These are phyloP conservation scores for Botrytis fabae DNA, from an alignment of 2,329 filamentous ascomycete species.

Conservation along the genomic window DNA sequence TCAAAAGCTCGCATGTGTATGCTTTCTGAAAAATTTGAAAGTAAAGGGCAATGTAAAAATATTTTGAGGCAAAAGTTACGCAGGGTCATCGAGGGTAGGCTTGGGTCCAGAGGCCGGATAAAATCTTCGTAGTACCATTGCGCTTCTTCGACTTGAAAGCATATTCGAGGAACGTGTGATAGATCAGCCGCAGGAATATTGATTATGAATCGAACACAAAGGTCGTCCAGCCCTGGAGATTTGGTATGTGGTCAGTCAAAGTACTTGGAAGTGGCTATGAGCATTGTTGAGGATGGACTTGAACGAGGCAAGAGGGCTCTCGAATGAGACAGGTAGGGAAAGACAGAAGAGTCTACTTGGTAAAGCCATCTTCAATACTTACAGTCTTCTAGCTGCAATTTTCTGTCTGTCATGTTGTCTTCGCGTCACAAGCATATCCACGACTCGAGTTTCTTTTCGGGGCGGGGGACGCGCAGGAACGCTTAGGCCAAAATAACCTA, in stretches of 20 bases:
- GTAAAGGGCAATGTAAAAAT: conserved; percentile 89
- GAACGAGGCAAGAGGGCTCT: conserved; percentile 6
- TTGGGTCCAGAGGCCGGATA: conserved; percentile 83
- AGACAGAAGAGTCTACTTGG: not conserved
- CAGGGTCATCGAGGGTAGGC: conserved; percentile 80
- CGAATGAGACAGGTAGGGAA: not conserved
- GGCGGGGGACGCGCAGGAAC: conserved; percentile 27
- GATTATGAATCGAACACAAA: conserved; percentile 97
- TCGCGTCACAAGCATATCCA: conserved; percentile 62
- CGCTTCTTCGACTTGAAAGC: conserved; percentile 97
- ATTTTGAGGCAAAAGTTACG: conserved; percentile 85
- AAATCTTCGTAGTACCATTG: conserved; percentile 99
- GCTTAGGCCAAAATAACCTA: conserved; percentile 24
- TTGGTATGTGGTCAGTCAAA: conserved; percentile 28
- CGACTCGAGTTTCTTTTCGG: conserved; percentile 31
- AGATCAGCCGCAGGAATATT: conserved; percentile 93
- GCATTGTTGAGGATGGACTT: not conserved
- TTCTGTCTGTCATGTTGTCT: conserved; percentile 70
- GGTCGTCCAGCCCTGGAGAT: conserved; percentile 82
- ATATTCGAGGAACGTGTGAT: conserved; percentile 86
- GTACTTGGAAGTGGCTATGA: not conserved
- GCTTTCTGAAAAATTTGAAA: conserved; percentile 76
- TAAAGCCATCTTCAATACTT: conserved; percentile 39
- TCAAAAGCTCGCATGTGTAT: conserved; percentile 83
- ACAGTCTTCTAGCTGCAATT: conserved; percentile 91